Conservation (phyloP, 768 basidiomycete genomes). For the Boletus pseudo-olivaceus region DNA sequence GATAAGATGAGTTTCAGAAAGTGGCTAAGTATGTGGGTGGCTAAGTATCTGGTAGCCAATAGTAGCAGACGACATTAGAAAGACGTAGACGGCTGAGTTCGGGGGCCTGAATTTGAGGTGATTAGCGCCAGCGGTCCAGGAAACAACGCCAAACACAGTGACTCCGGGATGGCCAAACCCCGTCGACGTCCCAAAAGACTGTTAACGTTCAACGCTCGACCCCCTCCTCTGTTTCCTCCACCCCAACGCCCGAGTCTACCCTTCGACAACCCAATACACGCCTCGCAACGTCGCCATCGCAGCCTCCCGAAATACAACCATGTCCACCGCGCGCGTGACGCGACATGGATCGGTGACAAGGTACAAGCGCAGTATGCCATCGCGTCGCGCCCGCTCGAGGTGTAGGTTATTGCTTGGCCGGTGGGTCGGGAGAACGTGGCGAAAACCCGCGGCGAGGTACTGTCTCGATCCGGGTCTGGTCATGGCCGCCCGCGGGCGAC, state of each 20-base stretch:
- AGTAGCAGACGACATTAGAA: too few species aligned
- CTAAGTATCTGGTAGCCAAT: too few species aligned
- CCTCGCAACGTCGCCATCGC: background rate
- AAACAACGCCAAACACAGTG: too few species aligned
- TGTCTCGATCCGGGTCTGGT: background rate
- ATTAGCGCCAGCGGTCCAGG: too few species aligned
- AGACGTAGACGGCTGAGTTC: too few species aligned
- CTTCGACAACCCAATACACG: background rate
- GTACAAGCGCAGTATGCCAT: background rate
- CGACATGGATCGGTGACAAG: background rate
- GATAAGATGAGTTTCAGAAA: too few species aligned
- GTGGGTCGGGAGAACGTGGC: background rate
- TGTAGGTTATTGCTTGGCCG: constrained; percentile 1
- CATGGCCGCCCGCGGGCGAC: background rate
- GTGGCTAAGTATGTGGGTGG: too few species aligned
- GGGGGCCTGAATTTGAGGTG: too few species aligned
- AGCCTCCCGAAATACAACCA: too few species aligned
- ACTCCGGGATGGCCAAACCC: too few species aligned
- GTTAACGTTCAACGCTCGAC: constrained; percentile 2
- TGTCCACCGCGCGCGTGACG: too few species aligned
- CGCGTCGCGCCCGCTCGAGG: background rate
- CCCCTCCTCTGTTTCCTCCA: constrained; percentile 6
- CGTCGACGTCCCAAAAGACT: background rate
- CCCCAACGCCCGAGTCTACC: background rate
- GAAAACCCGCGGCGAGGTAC: background rate